Evolutionary conservation across 2,329 filamentous ascomycete genomes (phyloP), one percentile per base, ranked within the genome.

Genomic region (Rhytidhysteron rufulum): DNA sequence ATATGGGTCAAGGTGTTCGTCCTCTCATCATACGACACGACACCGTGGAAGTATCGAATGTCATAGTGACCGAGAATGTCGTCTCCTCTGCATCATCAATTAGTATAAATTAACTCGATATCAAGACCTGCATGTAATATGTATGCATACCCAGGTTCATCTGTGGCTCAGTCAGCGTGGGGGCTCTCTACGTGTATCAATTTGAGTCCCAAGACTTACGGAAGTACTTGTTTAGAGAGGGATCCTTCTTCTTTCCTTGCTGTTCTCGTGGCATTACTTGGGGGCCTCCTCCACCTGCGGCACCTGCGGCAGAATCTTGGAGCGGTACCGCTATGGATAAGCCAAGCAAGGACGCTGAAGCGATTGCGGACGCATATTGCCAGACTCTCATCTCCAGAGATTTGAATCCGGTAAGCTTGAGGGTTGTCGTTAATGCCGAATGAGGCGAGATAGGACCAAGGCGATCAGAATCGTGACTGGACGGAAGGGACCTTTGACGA

Each of bases 21-120:
- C 54, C 86, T 80, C 48, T 83, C 77, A 29, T 79, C 77, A 63
- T 89, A 85, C 11, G 73, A 67, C 7, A 90, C 75, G 3, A 74
- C 58, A n/a, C 73, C 66, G 29, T 73, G 70, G 66, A 85, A 91
- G 66, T 76, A 91, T 45, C 87, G 80, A 18, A 60, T 63, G 63
- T 91, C 86, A 64, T 91, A 91, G 67, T 91, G 86, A 37, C 79
- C 78, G 17, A 85, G 73, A 21, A 74, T 73, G 39, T 79, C 68
- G 51, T 74, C 73, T 27, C 47, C 49, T 39, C 63, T 65, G 27
- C 3, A 18, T 7, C 8, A 17, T 37, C 6, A 4, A 40, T 62
- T 19, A 55, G 51, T 18, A 10, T 41, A 21, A 32, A 21, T 20
- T 7, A 31, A n/a, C 7, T 21, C 21, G 11, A 16, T 30, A 22